Conservation (phyloP, 257 asterid species). For the Salvia hispanica region DNA sequence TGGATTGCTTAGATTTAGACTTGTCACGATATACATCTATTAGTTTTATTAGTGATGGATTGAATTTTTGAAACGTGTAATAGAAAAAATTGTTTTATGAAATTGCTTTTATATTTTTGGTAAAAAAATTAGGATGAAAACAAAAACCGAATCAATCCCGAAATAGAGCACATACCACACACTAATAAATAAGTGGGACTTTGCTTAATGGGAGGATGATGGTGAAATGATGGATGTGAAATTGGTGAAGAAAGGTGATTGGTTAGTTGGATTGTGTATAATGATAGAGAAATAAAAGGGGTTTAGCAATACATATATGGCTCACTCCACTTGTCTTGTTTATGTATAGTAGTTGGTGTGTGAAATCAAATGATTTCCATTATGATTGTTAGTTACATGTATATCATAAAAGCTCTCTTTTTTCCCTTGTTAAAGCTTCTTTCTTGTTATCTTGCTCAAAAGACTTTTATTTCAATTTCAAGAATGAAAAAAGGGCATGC, state of each 20-base stretch:
- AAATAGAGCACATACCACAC: background rate
- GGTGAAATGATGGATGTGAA: too few species aligned
- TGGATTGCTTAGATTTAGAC: too few species aligned
- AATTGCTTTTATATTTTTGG: too few species aligned
- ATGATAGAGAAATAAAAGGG: slow-evolving; percentile 30
- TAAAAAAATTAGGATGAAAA: background rate
- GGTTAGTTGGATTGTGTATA: slow-evolving; percentile 34
- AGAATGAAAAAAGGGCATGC: slow-evolving; percentile 22
- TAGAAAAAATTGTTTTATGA: too few species aligned
- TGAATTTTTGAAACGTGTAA: too few species aligned
- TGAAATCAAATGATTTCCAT: slow-evolving; percentile 34
- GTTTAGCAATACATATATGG: slow-evolving; percentile 7
- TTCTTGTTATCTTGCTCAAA: slow-evolving; percentile 22
- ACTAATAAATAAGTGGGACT: slow-evolving; percentile 26
- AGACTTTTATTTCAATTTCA: background rate
- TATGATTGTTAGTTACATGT: slow-evolving; percentile 33
- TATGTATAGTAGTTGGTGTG: background rate
- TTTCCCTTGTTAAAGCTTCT: slow-evolving; percentile 22
- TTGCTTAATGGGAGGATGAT: slow-evolving; percentile 31
- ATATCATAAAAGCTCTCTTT: slow-evolving; percentile 31
- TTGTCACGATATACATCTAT: too few species aligned
- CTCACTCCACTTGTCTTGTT: background rate
- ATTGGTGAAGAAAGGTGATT: slow-evolving; percentile 32
- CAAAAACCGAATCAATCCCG: slow-evolving; percentile 3
- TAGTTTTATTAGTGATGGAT: too few species aligned